Evolutionary conservation across 2,329 filamentous ascomycete genomes (phyloP), one percentile per base, ranked within the genome.

Genomic region (Claviceps arundinis): DNA sequence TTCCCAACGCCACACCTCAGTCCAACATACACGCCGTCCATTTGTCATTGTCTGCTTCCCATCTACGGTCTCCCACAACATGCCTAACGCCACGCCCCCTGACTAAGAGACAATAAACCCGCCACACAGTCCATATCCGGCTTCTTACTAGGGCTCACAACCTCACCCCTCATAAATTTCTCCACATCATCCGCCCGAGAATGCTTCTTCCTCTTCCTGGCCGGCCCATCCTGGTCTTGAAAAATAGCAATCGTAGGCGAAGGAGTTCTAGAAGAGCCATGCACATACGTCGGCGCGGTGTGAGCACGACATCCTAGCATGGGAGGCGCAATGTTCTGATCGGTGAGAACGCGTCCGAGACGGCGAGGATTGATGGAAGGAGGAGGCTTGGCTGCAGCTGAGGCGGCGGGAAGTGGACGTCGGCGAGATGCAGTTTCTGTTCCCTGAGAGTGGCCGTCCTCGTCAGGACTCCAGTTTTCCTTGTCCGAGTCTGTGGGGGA

Each of bases 91-190:
- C 90, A 96, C 62, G 88, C 88, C n/a, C 90, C 91, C 69, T 95
- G 87, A 61, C 89, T 94, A 46, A 97, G 74, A 49, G 87, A 91
- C 56, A 96, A 67, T 57, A 97, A 69, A n/a, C 89, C 89, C 51
- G 91, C 88, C 47, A 95, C 84, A 62, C 89, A 94, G 64, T 94
- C 89, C 65, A 95, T 75, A 63, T 96, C 91, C 52, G 82, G 80
- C 64, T 81, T 83, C 68, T 89, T 88, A 63, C 83, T 83, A 8
- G 81, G 82, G 62, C 79, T 81, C 56, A 81, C 74, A 30, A 81
- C 74, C 37, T 78, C 76, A 48, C 75, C 75, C 37, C 75, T 72
- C 84, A 93, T 90, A 66, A 91, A 90, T 3, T 73, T 75, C 56
- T 85, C 80, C 44, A 91, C 75, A 49, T 93, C 85, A 4, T 83